Evolutionary conservation across 495 filamentous ascomycete species (phyloP).

Genomic region (Aspergillus panamensis): DNA sequence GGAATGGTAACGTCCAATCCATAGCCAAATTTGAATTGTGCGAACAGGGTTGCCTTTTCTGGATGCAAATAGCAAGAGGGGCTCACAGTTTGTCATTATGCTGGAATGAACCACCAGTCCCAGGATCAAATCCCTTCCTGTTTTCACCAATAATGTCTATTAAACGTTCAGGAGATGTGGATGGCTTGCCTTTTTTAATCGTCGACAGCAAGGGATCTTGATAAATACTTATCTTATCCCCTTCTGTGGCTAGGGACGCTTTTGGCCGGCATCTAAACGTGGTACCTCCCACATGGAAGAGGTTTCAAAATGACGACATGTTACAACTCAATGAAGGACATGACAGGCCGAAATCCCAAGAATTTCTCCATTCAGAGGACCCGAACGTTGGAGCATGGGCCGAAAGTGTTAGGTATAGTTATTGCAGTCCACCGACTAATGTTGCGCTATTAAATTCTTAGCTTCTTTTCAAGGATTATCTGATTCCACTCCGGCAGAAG

Average conservation of each 20-base stretch:
- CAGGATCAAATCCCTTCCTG: not conserved
- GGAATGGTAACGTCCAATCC: not conserved
- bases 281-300: not conserved
- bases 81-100: not conserved
- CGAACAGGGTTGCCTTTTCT: not conserved
- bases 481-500: too few relatives aligned
- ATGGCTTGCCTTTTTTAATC: not conserved
- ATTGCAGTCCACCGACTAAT: too few relatives aligned
- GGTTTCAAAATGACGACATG: not conserved
- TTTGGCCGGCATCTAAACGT: not conserved
- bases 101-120: not conserved
- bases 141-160: not conserved
- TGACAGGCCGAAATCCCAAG: not conserved
- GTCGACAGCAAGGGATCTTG: not conserved
- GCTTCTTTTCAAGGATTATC: too few relatives aligned
- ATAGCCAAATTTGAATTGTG: not conserved
- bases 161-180: not conserved
- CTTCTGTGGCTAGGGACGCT: not conserved
- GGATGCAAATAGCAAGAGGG: not conserved
- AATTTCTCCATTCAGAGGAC: not conserved
- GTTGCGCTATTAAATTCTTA: too few relatives aligned
- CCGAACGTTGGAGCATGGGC: conserved; percentile 1
- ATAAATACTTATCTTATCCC: not conserved
- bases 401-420: not conserved
- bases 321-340: not conserved